Evolutionary conservation across 345 rosid genomes (phyloP).

Genomic region (Hypericum androsaemum): DNA sequence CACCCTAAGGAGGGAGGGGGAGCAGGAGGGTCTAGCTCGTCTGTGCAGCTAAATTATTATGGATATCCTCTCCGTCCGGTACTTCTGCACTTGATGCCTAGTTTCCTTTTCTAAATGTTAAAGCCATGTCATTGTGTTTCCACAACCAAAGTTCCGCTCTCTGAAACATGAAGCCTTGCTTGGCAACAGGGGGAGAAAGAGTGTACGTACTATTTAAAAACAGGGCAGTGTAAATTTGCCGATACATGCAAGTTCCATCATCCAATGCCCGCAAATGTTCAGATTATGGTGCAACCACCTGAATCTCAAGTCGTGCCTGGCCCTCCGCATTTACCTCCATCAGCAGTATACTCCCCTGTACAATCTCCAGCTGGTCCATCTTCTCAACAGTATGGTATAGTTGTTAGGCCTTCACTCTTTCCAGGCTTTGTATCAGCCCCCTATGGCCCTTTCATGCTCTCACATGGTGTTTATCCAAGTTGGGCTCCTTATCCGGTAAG

Average conservation of each 20-base stretch:
- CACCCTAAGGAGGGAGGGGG: slow-evolving; percentile 62
- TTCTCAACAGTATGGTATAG: slow-evolving; percentile 32
- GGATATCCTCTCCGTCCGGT: slow-evolving; percentile 91
- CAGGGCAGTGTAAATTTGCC: slow-evolving; percentile 86
- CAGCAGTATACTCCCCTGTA: slow-evolving; percentile 44
- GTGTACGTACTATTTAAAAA: slow-evolving; percentile 79
- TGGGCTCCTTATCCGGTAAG: slow-evolving; percentile 76
- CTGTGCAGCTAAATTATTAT: slow-evolving; percentile 41
- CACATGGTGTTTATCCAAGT: slow-evolving; percentile 51
- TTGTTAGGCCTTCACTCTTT: slow-evolving; percentile 68
- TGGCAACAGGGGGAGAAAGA: slow-evolving; percentile 74
- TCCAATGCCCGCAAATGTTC: slow-evolving; percentile 50
- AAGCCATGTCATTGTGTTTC: not conserved
- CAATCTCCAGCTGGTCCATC: slow-evolving; percentile 55
- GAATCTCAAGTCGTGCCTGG: slow-evolving; percentile 39
- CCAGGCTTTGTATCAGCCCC: slow-evolving; percentile 61
- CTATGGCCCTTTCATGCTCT: slow-evolving; percentile 62
- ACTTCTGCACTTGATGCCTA: not conserved
- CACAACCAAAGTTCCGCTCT: slow-evolving; percentile 1
- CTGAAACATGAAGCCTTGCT: slow-evolving; percentile 5
- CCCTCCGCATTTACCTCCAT: slow-evolving; percentile 40
- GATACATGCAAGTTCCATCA: slow-evolving; percentile 80
- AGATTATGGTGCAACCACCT: slow-evolving; percentile 38
- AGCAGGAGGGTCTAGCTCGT: slow-evolving; percentile 34
- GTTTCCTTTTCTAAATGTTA: not conserved